A percentile compares a stretch with the other conserved stretches of the same genome.
Evolutionary conservation across 116 monocot genomes (phyloP).

Genomic region (Papilionanthe hybrid): DNA sequence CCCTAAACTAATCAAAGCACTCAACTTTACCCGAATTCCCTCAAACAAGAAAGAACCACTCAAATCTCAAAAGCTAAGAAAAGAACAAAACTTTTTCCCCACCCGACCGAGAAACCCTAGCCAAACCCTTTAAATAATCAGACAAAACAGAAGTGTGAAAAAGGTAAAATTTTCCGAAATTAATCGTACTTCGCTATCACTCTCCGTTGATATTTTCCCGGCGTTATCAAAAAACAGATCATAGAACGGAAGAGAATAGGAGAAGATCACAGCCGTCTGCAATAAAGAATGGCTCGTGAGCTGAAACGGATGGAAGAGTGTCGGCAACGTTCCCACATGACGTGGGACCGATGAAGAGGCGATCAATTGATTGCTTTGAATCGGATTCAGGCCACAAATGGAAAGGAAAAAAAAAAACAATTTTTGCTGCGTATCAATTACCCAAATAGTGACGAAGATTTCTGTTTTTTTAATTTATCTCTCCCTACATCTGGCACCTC

Average conservation of each 20-base stretch:
- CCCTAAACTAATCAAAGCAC: neutral
- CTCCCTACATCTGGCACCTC: neutral
- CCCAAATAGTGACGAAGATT: neutral
- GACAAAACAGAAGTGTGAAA: neutral
- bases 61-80: neutral
- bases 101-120: neutral
- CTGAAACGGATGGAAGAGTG: slow-evolving; percentile 2
- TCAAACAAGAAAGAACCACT: slow-evolving; percentile 6
- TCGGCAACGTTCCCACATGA: slow-evolving; percentile 6
- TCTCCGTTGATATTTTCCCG: neutral
- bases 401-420: neutral
- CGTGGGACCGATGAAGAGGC: neutral
- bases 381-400: neutral
- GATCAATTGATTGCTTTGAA: neutral
- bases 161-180: neutral
- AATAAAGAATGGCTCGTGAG: neutral
- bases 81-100: slow-evolving; percentile 10
- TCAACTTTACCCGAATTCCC: neutral
- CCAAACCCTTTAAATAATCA: neutral
- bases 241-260: neutral
- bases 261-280: neutral
- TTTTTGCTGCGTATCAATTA: slow-evolving; percentile 3
- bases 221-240: neutral
- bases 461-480: too few relatives aligned
- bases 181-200: neutral